Evolutionary conservation across 2,329 filamentous ascomycete species (phyloP).

Genomic region (Colletotrichum graminicola): DNA sequence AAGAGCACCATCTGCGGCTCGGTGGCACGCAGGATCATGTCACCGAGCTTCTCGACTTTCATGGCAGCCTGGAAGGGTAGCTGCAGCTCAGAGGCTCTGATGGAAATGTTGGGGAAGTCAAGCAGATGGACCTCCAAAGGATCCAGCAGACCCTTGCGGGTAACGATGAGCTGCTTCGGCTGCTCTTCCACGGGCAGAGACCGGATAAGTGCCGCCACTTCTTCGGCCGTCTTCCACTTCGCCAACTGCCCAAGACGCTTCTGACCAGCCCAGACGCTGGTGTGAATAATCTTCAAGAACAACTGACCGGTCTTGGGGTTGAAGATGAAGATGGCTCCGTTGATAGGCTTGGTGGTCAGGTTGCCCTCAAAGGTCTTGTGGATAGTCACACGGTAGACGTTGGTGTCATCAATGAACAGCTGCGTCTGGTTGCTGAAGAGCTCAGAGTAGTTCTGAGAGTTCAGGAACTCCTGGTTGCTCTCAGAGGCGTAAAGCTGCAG

Average conservation of each 20-base stretch:
- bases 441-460: conserved; percentile 99
- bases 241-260: conserved; percentile 98
- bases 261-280: conserved; percentile 98
- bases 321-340: conserved; percentile 99
- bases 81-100: conserved; percentile 95
- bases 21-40: conserved; percentile 98
- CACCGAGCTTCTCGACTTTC: conserved; percentile 99
- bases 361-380: conserved; percentile 99
- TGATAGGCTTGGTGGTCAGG: conserved; percentile 98
- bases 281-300: conserved; percentile 99
- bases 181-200: conserved; percentile 98
- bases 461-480: conserved; percentile 98
- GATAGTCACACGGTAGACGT: conserved; percentile 98
- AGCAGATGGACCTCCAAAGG: conserved; percentile 96
- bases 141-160: conserved; percentile 95
- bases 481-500: conserved; percentile 97
- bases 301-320: conserved; percentile 98
- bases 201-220: conserved; percentile 96
- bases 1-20: conserved; percentile 99
- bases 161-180: conserved; percentile 98
- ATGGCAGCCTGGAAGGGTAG: conserved; percentile 99
- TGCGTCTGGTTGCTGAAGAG: conserved; percentile 99
- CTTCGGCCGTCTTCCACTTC: conserved; percentile 99
- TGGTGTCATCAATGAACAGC: conserved; percentile 98
- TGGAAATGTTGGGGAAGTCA: conserved; percentile 99